Conservation (phyloP, 208 protist genomes). For the Entamoeba histolytica region DNA sequence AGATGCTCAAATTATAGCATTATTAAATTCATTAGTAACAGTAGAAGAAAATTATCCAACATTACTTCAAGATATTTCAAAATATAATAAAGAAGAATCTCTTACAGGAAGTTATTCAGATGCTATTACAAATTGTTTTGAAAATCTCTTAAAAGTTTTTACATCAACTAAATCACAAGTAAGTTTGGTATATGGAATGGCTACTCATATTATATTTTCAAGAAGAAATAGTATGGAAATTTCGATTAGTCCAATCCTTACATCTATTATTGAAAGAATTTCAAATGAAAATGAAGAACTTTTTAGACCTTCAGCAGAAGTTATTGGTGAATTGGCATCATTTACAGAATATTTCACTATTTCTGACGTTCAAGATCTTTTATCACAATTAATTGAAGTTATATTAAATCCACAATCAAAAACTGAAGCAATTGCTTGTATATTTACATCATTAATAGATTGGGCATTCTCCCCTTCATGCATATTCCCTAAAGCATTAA, state of each 20-base stretch:
- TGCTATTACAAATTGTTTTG: background rate
- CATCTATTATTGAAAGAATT: background rate
- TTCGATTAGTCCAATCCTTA: accelerated
- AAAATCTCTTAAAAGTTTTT: background rate
- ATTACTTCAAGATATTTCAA: background rate
- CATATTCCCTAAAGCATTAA: background rate
- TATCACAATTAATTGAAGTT: background rate
- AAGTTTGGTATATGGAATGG: background rate
- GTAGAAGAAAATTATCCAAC: background rate
- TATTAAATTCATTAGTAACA: background rate
- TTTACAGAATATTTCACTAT: background rate
- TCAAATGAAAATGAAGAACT: background rate
- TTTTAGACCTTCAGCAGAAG: background rate
- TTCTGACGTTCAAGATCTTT: background rate
- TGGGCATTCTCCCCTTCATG: background rate
- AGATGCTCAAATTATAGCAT: background rate
- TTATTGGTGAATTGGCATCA: background rate
- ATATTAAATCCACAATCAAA: background rate
- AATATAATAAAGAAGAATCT: background rate
- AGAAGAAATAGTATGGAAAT: background rate
- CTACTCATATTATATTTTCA: background rate
- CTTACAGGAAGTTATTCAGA: background rate
- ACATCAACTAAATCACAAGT: background rate
- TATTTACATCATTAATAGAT: background rate
- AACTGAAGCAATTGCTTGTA: background rate